Evolutionary conservation across 441 rosid species (phyloP).

Genomic region (Adansonia rubrostipa): DNA sequence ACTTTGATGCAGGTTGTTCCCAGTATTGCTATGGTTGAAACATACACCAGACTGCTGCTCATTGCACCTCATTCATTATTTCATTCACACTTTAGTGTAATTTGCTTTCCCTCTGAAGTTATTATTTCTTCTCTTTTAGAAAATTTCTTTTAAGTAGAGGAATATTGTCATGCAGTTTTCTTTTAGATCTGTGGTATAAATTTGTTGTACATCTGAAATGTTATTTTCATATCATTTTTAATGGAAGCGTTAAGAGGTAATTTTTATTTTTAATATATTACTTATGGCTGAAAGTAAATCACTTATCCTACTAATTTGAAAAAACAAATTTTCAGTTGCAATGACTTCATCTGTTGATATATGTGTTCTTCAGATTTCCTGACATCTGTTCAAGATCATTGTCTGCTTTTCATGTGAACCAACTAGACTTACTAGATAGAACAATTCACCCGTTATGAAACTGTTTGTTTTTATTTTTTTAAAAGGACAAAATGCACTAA

Average conservation of each 20-base stretch:
- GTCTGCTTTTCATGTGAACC: conserved; percentile 9
- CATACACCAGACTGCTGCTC: conserved; percentile 90
- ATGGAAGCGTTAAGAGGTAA: conserved; percentile 6
- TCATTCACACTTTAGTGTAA: conserved; percentile 91
- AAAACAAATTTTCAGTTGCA: neutral
- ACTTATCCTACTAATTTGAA: neutral
- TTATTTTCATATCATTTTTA: neutral
- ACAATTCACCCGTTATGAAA: neutral
- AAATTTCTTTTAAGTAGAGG: conserved; percentile 1
- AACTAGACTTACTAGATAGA: conserved; percentile 22
- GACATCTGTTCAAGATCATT: conserved; percentile 12
- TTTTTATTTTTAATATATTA: neutral
- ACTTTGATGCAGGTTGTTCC: conserved; percentile 79
- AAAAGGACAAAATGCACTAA: neutral
- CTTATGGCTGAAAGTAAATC: neutral
- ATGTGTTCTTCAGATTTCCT: conserved; percentile 12
- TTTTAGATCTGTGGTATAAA: conserved; percentile 2
- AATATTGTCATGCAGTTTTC: conserved; percentile 2
- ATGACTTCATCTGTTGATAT: neutral
- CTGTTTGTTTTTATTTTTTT: neutral
- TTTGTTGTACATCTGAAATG: neutral
- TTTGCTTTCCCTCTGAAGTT: conserved; percentile 31
- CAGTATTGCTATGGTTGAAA: conserved; percentile 98
- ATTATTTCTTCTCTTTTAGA: neutral
- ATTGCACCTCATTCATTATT: conserved; percentile 90